Evolutionary conservation across 1,284 basidiomycete genomes (phyloP).

Genomic region (Microbotryum violaceum): DNA sequence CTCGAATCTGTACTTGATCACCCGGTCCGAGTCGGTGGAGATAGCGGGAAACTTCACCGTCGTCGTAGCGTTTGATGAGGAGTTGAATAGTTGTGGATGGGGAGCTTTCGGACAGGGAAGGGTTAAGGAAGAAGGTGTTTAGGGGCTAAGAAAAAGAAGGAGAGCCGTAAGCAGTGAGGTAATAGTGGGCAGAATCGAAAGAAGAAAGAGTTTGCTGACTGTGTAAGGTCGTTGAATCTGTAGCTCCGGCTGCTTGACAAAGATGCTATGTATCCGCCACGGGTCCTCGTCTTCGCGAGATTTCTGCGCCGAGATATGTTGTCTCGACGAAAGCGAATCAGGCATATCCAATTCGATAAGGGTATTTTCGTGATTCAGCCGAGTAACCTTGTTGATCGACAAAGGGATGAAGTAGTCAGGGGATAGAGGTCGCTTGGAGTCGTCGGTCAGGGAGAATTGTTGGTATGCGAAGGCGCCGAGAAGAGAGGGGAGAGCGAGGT

Average conservation of each 20-base stretch:
- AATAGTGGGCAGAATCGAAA: no score
- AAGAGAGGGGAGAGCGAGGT: no score
- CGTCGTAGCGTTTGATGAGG: constrained; percentile 49
- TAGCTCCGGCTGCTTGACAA: constrained; percentile 74
- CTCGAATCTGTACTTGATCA: constrained; percentile 64
- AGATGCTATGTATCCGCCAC: constrained; percentile 62
- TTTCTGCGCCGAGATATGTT: constrained; percentile 8
- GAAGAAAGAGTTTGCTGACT: not conserved
- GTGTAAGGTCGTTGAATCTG: constrained; percentile 83
- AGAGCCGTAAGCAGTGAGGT: no score
- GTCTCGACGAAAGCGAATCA: constrained; percentile 42
- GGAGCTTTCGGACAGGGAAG: constrained; percentile 4
- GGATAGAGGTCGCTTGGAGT: constrained; percentile 34
- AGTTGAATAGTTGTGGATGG: constrained; percentile 19
- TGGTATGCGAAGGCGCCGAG: no score
- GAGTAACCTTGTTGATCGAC: constrained; percentile 51
- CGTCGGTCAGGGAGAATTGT: no score
- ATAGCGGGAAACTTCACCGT: constrained; percentile 74
- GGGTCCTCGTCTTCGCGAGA: constrained; percentile 20
- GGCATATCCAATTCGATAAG: constrained; percentile 57
- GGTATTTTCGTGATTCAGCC: constrained; percentile 52
- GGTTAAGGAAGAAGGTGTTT: constrained; percentile 66
- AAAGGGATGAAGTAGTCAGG: constrained; percentile 57
- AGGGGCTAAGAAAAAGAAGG: constrained; percentile 42
- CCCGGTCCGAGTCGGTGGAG: constrained; percentile 61